Evolutionary conservation across 108 stramenopile genomes (phyloP).

Genomic region (Skeletonema grethae): DNA sequence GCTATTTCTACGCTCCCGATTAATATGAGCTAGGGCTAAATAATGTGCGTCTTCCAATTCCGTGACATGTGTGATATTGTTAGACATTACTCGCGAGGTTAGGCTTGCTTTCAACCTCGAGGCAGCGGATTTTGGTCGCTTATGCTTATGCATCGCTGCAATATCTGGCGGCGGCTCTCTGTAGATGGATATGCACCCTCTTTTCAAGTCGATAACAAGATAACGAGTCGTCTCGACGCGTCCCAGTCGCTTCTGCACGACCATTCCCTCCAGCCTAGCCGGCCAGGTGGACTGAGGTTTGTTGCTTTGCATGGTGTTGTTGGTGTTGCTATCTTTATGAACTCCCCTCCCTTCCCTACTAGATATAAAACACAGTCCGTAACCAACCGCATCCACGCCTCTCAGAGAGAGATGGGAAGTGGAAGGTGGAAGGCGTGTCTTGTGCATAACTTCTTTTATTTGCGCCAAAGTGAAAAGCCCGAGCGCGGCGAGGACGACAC

Average conservation of each 20-base stretch:
- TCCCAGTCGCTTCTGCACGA: slow-evolving; percentile 24
- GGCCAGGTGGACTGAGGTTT: not conserved
- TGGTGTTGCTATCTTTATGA: not conserved
- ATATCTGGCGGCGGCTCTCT: slow-evolving; percentile 24
- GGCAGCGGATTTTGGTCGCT: slow-evolving; percentile 2
- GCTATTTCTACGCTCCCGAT: not conserved
- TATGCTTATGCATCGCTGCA: not conserved
- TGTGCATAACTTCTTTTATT: too few species aligned
- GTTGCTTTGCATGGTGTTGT: not conserved
- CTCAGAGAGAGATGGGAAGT: too few species aligned
- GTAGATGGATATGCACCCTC: slow-evolving; percentile 26
- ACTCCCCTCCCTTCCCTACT: too few species aligned
- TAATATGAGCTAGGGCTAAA: not conserved
- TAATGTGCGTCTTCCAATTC: not conserved
- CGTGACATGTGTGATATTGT: not conserved
- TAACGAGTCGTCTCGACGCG: slow-evolving; percentile 32
- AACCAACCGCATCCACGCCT: too few species aligned
- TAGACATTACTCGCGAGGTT: not conserved
- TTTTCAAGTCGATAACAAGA: slow-evolving; percentile 25
- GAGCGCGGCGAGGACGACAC: too few species aligned
- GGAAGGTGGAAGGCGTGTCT: too few species aligned
- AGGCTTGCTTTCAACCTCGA: not conserved
- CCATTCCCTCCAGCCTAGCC: slow-evolving; percentile 28
- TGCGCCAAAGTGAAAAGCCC: too few species aligned
- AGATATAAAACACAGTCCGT: too few species aligned